phyloP scores from a whole-genome alignment of 495 filamentous ascomycete genomes.

The Aspergillus leporis region DNA sequence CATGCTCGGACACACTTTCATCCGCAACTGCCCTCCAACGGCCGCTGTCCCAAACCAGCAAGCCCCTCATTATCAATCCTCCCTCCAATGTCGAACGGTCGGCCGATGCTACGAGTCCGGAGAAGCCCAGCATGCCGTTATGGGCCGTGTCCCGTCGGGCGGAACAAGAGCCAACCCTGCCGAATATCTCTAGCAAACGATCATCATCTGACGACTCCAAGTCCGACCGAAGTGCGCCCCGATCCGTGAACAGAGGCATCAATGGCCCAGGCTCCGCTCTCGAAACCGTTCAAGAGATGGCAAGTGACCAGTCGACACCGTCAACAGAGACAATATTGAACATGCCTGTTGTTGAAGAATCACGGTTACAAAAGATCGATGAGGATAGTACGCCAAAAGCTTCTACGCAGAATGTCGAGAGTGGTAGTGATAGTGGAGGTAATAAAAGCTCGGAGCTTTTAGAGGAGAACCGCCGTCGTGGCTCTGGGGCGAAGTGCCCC shows the following conservation, averaged over 20 bases:
- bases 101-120: constrained; percentile 59
- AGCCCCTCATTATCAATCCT: constrained; percentile 55
- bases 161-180: constrained; percentile 37
- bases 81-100: constrained; percentile 53
- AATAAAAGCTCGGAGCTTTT: constrained; percentile 44
- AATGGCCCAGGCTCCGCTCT: constrained; percentile 69
- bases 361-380: constrained; percentile 38
- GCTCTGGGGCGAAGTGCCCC: constrained; percentile 23
- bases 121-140: constrained; percentile 63
- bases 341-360: constrained; percentile 30
- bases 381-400: constrained; percentile 43
- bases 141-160: constrained; percentile 54
- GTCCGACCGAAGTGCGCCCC: constrained; percentile 35
- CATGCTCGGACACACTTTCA: constrained; percentile 46
- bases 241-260: constrained; percentile 55
- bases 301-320: constrained; percentile 77
- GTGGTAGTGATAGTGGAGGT: constrained; percentile 53
- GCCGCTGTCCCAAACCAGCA: constrained; percentile 62
- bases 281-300: constrained; percentile 88
- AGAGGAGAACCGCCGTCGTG: constrained; percentile 35
- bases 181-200: constrained; percentile 49
- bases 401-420: constrained; percentile 38
- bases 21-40: constrained; percentile 63
- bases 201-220: constrained; percentile 35
- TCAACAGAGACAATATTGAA: constrained; percentile 49